Evolutionary conservation across 345 rosid genomes (phyloP), one percentile per base, ranked within the genome.

Genomic region (Melaleuca alternifolia): DNA sequence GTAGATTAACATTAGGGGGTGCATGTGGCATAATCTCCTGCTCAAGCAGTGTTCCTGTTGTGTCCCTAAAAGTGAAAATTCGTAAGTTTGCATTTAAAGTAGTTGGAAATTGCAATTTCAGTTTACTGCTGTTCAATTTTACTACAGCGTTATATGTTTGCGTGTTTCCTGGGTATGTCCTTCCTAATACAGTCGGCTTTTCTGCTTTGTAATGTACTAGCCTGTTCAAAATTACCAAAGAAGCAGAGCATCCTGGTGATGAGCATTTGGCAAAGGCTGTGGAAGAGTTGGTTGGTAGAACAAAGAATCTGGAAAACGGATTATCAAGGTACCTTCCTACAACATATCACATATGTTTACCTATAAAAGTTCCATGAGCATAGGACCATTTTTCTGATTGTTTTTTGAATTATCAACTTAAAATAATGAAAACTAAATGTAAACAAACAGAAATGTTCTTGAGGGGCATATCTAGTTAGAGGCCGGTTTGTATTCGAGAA

Each of bases 231-330:
- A 91, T 86, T 87, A 83, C 86, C 51, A 87, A 89, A 87, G 76
- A 62, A 85, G 87, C 92, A 13, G 92, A 91, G 88, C 91, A 89
- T 89, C 86, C 83, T 88, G 88, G 91, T 85, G 92, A 94, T 83
- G 91, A 92, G 71, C 91, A 90, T 89, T 91, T 95, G 79, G 87
- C 89, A 57, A 94, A 92, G 90, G 93, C 92, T 86, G 92, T 94
- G 88, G 98, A 95, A 89, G 95, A 92, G 85, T 88, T 94, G 61
- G 54, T 90, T 87, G 85, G 87, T 87, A 93, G 93, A 91, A 88
- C 94, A 62, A 90, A 54, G 89, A 92, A 90, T 90, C 89, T 97
- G 84, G 98, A 96, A 90, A 93, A 85, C 1, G 95, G 89, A 77
- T 84, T 95, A 50, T 89, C 88, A 85, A 92, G 99, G 99, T 96